Base-by-base conservation (phyloP, 2,329 filamentous ascomycete species). In the Diaporthe amygdali region DNA sequence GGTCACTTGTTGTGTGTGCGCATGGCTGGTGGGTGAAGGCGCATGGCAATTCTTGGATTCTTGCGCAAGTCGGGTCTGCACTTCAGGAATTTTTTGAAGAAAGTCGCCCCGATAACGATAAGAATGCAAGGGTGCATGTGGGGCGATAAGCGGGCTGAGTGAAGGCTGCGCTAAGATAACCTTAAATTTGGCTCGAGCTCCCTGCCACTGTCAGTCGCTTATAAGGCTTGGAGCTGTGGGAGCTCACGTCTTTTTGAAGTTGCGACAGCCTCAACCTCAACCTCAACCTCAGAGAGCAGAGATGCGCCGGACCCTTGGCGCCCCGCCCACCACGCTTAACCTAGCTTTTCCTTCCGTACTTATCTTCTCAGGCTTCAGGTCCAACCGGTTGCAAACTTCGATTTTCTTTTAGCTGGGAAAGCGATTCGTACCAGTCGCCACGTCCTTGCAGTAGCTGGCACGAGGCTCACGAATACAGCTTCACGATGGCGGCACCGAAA, bases 81-180 rank as follows among this genome's bases (percentile, higher is more conserved):
- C 27, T 20, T 47, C 56, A 66, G 59, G 70, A 70, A 66, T 47
- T 72, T 72, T 72, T 70, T 69, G 37, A 37, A 27, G 17, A 64
- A 44, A 32, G 3, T 30, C n/a, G n/a, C n/a, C n/a, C n/a, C n/a
- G 17, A 39, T 59, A 52, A 59, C 54, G 52, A 47, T 47, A 56
- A 46, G 3, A 25, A 2, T 20, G 34, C 15, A 8, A 20, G 54
- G 41, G 30, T 68, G n/a, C 34, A 6, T 1, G 32, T 66, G 54
- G 68, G 70, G 69, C 69, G 71, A 73, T 72, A 41, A 46, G 32
- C 17, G 12, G 15, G 14, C 30, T 14, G 2, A 46, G 41, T 37
- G 49, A 37, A 22, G 32, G 7, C 2, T 2, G 32, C 56, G 59
- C 69, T 73, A 71, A 73, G 71, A 73, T 73, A 73, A 73, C 69